Percentiles rank a stretch among this genome's conserved stretches.
These are phyloP conservation scores for Buxus sempervirens DNA, from an alignment of 164 flowering plant genomes.

Conservation along the genomic window DNA sequence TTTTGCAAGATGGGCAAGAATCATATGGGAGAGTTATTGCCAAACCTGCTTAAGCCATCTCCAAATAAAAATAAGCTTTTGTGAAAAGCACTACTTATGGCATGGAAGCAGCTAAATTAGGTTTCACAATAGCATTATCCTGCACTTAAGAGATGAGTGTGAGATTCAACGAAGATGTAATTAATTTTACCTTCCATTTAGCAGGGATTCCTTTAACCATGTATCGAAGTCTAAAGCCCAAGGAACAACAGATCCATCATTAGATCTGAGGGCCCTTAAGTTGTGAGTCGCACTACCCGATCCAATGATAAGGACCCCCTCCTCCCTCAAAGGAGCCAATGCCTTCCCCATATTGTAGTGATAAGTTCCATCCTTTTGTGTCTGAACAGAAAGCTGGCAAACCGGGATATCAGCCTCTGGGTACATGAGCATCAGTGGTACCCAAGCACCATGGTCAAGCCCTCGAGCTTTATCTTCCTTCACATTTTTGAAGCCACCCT, in stretches of 20 bases:
- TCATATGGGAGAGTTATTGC: too few relatives aligned
- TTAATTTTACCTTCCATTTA: slow-evolving; percentile 53
- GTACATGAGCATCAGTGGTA: slow-evolving; percentile 83
- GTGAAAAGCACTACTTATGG: too few relatives aligned
- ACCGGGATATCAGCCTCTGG: slow-evolving; percentile 83
- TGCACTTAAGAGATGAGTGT: too few relatives aligned
- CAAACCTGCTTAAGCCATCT: too few relatives aligned
- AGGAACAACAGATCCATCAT: slow-evolving; percentile 21
- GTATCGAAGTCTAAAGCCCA: slow-evolving; percentile 76
- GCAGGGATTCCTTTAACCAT: slow-evolving; percentile 75
- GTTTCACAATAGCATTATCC: too few relatives aligned
- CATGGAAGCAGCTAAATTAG: too few relatives aligned
- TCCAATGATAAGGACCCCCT: slow-evolving; percentile 80
- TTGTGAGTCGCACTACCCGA: slow-evolving; percentile 86
- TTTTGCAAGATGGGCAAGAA: too few relatives aligned
- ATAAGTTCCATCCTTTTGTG: slow-evolving; percentile 44
- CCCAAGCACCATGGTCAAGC: slow-evolving; percentile 96
- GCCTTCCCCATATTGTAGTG: slow-evolving; percentile 84
- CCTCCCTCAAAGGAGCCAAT: slow-evolving; percentile 68
- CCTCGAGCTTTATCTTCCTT: slow-evolving; percentile 66
- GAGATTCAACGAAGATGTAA: too few relatives aligned
- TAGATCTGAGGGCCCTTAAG: slow-evolving; percentile 29
- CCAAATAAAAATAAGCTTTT: too few relatives aligned
- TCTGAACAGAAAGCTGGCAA: slow-evolving; percentile 74
- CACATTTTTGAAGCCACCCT: slow-evolving; percentile 43